Evolutionary conservation across 2,329 filamentous ascomycete species (phyloP).

Genomic region (Didymella pomorum): DNA sequence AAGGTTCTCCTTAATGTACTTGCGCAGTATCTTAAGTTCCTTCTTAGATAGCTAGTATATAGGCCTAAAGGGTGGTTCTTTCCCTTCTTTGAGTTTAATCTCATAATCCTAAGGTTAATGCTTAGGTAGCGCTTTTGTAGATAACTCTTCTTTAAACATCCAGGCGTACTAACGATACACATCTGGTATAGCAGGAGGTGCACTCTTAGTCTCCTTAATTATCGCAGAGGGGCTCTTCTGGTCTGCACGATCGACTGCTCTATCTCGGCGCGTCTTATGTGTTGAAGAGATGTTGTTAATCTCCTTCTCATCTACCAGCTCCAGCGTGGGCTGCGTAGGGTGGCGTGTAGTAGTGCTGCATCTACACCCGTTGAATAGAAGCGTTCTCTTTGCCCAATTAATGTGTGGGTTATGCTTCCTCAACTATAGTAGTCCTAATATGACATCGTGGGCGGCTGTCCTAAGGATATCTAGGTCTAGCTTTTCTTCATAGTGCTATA

Average conservation of each 20-base stretch:
- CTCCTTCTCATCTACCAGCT: too few species aligned
- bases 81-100: not conserved
- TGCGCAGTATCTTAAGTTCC: not conserved
- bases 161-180: too few species aligned
- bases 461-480: not conserved
- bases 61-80: not conserved
- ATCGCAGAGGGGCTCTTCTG: too few species aligned
- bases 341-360: not conserved
- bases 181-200: too few species aligned
- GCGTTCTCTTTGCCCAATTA: not conserved
- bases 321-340: too few species aligned
- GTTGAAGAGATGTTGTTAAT: too few species aligned
- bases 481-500: too few species aligned
- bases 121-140: not conserved
- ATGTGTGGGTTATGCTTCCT: not conserved
- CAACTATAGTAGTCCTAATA: constrained; percentile 1
- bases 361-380: not conserved
- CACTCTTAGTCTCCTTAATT: too few species aligned
- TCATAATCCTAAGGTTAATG: not conserved
- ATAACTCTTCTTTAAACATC: too few species aligned
- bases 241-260: too few species aligned
- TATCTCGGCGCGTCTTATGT: too few species aligned
- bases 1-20: not conserved
- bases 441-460: not conserved
- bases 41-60: not conserved